Evolutionary conservation across 306 rosid species (phyloP).

Genomic region (Ziziphus jujuba): DNA sequence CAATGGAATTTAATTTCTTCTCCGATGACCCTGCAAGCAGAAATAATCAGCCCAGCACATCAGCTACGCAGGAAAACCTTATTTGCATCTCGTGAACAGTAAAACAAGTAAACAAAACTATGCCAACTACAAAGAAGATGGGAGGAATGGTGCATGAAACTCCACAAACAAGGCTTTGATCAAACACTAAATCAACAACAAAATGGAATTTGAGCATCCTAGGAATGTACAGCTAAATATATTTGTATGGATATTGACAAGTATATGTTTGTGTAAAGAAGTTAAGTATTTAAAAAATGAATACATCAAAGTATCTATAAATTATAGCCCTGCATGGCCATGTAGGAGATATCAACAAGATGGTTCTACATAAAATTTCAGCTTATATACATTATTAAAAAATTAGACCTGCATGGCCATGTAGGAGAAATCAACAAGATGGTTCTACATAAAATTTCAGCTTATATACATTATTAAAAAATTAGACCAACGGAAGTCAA

Average conservation of each 20-base stretch:
- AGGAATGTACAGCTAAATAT: neutral
- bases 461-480: neutral
- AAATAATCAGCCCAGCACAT: slow-evolving; percentile 12
- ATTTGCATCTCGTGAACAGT: neutral
- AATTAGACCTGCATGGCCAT: too few species aligned
- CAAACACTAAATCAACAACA: neutral
- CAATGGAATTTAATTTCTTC: slow-evolving; percentile 60
- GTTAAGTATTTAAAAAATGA: too few species aligned
- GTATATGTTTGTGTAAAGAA: too few species aligned
- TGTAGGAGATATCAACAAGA: too few species aligned
- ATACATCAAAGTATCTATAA: too few species aligned
- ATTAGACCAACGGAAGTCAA: neutral
- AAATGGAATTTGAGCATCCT: neutral
- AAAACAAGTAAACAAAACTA: slow-evolving; percentile 15
- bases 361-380: too few species aligned
- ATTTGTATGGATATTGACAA: neutral
- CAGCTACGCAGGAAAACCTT: neutral
- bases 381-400: neutral
- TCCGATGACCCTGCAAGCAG: slow-evolving; percentile 64
- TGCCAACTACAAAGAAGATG: neutral
- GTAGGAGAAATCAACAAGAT: too few species aligned
- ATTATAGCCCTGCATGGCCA: too few species aligned
- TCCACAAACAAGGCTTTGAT: slow-evolving; percentile 20
- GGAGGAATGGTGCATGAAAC: neutral
- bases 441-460: too few species aligned